A percentile compares a stretch with the other conserved stretches of the same genome.
Conservation (phyloP, 1,139 yeast species). For the Saccharomyces hybrid region DNA sequence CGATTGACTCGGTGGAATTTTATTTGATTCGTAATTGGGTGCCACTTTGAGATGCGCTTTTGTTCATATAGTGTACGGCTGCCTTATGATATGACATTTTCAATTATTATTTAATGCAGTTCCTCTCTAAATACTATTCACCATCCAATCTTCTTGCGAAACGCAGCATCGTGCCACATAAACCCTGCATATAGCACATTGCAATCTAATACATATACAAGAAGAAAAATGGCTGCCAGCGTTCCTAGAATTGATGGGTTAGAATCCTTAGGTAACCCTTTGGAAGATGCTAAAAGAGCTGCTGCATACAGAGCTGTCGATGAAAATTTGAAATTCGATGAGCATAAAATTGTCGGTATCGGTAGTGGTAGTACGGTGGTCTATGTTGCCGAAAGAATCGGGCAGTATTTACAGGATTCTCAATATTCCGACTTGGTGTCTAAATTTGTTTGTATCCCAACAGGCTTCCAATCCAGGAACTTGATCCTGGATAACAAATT, state of each 20-base stretch:
- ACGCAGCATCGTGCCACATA: neutral
- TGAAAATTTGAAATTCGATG: slow-evolving; percentile 59
- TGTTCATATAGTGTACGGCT: neutral
- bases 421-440: slow-evolving; percentile 39
- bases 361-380: slow-evolving; percentile 98
- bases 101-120: neutral
- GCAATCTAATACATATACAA: neutral
- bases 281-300: slow-evolving; percentile 51
- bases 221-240: neutral
- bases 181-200: neutral
- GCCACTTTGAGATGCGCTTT: neutral
- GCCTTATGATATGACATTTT: neutral
- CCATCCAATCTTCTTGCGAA: neutral
- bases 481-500: slow-evolving; percentile 79
- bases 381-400: slow-evolving; percentile 90
- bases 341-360: slow-evolving; percentile 76
- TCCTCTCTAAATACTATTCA: neutral
- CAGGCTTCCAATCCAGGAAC: slow-evolving; percentile 92
- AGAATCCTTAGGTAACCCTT: slow-evolving; percentile 28
- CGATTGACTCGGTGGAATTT: neutral
- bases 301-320: slow-evolving; percentile 95
- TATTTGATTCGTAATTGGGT: neutral
- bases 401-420: slow-evolving; percentile 34
- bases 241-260: slow-evolving; percentile 16
- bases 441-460: slow-evolving; percentile 74